Evolutionary conservation across 1,284 basidiomycete genomes (phyloP), one percentile per base, ranked within the genome.

Genomic region (Exobasidium cylindrosporum): DNA sequence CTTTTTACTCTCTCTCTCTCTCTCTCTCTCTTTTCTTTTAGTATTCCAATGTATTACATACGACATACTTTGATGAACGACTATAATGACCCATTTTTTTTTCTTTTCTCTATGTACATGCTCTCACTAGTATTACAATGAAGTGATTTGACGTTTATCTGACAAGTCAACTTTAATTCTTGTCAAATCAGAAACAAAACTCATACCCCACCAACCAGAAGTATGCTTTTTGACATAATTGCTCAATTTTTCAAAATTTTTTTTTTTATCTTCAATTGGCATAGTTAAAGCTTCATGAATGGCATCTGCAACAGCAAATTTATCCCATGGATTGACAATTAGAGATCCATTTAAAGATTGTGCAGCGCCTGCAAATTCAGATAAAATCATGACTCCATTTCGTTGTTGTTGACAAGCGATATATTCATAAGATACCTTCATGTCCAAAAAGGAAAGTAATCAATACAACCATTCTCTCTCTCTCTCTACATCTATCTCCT

Each of bases 341-440:
- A 79, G 61, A 17, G 70, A 72, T 5, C 78, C 78, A 29, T 79
- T 79, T 40, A 79, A 60, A 23, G 74, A 74, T 89, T 98, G 96
- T 7, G 96, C 95, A 1, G 96, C 95, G 52, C 95, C 96, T 0
- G 96, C 94, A 76, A 98, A 98, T 80, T 98, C 95, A 64, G 93
- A 97, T 7, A 98, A 85, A 77, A 98, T 95, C 90, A 98, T 93
- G 11, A 91, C 91, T 44, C 95, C 96, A 74, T 97, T 91, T 17
- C 89, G 86, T 58, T 89, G 87, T 73, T 91, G 87, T 79, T 98
- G 96, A 74, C 92, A 94, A 0, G 95, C 93, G 74, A 97, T 90
- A 81, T 98, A 98, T 81, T 98, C 96, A 82, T 98, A 98, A 10
- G 94, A 96, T n/a, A 97, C 35, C 35, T 40, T n/a, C n/a, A n/a